Evolutionary conservation across 352 stramenopile species (phyloP).

Genomic region (Globisporangium nunn): DNA sequence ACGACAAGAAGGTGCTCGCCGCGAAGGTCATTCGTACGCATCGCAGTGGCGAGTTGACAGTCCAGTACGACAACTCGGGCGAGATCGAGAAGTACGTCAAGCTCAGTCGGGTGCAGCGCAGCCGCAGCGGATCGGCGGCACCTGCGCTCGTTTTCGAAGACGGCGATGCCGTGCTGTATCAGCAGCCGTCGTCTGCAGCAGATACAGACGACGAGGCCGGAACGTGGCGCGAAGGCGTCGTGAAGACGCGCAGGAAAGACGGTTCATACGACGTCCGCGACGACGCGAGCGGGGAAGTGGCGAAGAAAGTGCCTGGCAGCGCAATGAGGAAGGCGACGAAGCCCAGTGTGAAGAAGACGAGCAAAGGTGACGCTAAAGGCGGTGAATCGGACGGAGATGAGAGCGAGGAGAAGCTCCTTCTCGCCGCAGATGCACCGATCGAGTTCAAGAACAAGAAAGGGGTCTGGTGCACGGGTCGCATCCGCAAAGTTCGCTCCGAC

Average conservation of each 20-base stretch:
- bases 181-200: neutral
- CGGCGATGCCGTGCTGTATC: constrained; percentile 20
- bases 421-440: constrained; percentile 22
- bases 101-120: constrained; percentile 4
- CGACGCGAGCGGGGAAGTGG: constrained; percentile 17
- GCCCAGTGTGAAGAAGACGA: constrained; percentile 7
- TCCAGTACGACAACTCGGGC: constrained; percentile 25
- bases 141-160: constrained; percentile 5
- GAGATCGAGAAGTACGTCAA: constrained; percentile 33
- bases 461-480: constrained; percentile 24
- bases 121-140: neutral
- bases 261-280: constrained; percentile 29
- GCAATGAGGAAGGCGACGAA: constrained; percentile 13
- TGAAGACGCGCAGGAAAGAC: constrained; percentile 25
- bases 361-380: constrained; percentile 4
- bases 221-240: constrained; percentile 19
- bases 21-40: constrained; percentile 29
- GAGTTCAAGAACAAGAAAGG: constrained; percentile 34
- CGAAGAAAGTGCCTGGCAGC: constrained; percentile 18
- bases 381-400: constrained; percentile 10
- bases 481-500: constrained; percentile 31
- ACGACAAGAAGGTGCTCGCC: constrained; percentile 3
- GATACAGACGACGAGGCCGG: constrained; percentile 7
- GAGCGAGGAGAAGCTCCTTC: constrained; percentile 8
- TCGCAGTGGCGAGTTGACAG: constrained; percentile 25